Evolutionary conservation across 2,329 filamentous ascomycete genomes (phyloP).

Genomic region (Hymenoscyphus salicellus): DNA sequence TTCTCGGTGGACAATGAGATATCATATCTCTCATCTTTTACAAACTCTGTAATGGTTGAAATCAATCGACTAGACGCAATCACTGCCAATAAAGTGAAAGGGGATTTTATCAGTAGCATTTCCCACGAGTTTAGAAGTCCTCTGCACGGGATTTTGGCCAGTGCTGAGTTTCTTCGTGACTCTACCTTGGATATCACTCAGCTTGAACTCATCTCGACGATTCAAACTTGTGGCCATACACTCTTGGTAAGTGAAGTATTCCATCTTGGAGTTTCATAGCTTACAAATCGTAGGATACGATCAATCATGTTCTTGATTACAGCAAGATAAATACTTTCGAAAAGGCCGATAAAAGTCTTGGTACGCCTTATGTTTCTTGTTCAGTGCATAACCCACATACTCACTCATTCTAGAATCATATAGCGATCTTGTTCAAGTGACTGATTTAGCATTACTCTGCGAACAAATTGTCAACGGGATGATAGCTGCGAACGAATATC

Average conservation of each 20-base stretch:
- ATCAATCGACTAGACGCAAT: conserved; percentile 47
- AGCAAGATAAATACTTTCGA: conserved; percentile 21
- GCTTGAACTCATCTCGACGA: conserved; percentile 45
- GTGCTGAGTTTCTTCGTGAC: conserved; percentile 49
- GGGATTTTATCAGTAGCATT: conserved; percentile 52
- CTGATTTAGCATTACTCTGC: conserved; percentile 32
- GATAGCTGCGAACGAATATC: conserved; percentile 31
- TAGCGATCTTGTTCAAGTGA: conserved; percentile 29
- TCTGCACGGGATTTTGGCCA: conserved; percentile 56
- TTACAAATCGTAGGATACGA: conserved; percentile 40
- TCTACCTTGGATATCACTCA: conserved; percentile 45
- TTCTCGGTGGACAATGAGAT: conserved; percentile 45
- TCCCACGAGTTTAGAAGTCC: conserved; percentile 53
- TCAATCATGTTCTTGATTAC: conserved; percentile 47
- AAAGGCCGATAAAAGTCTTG: background rate
- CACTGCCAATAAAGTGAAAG: conserved; percentile 43
- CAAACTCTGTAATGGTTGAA: conserved; percentile 55
- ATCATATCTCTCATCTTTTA: conserved; percentile 49
- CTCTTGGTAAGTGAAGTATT: conserved; percentile 36
- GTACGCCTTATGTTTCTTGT: background rate
- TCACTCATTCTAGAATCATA: background rate
- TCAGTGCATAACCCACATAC: background rate
- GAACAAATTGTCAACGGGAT: conserved; percentile 34
- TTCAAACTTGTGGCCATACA: conserved; percentile 49
- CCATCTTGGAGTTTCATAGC: background rate